A percentile compares a stretch with the other conserved stretches of the same genome.
Evolutionary conservation across 1,139 yeast genomes (phyloP).

Genomic region (Pichia sp.): DNA sequence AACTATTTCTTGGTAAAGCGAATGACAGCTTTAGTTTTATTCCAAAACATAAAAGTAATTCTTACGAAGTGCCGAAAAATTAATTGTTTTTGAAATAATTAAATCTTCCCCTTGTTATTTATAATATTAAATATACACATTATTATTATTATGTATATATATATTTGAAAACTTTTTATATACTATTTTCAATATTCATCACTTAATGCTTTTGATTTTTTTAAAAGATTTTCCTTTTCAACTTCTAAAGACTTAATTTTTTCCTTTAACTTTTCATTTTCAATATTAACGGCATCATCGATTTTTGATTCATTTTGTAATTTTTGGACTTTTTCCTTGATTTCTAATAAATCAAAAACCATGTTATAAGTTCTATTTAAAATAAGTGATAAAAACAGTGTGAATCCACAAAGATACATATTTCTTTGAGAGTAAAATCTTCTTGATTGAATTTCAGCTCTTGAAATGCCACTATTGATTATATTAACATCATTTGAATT

Average conservation of each 20-base stretch:
- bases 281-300: constrained; percentile 26
- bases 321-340: constrained; percentile 48
- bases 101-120: too few relatives aligned
- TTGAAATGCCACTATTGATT: constrained; percentile 37
- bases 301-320: constrained; percentile 22
- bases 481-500: constrained; percentile 49
- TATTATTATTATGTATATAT: background rate
- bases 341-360: constrained; percentile 64
- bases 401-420: constrained; percentile 93
- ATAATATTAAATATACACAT: background rate
- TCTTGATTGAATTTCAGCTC: constrained; percentile 81
- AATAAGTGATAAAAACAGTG: constrained; percentile 81
- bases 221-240: constrained; percentile 61
- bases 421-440: constrained; percentile 95
- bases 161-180: background rate
- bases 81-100: background rate
- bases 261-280: constrained; percentile 35
- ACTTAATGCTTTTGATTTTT: constrained; percentile 62
- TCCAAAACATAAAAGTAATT: constrained; percentile 93
- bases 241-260: constrained; percentile 55
- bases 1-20: constrained; percentile 88
- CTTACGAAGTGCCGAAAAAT: constrained; percentile 39
- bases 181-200: constrained; percentile 47
- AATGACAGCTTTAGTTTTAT: constrained; percentile 68
- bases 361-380: constrained; percentile 81